Evolutionary conservation across 2,329 filamentous ascomycete species (phyloP).

Genomic region (Aspergillus aculeatinus): DNA sequence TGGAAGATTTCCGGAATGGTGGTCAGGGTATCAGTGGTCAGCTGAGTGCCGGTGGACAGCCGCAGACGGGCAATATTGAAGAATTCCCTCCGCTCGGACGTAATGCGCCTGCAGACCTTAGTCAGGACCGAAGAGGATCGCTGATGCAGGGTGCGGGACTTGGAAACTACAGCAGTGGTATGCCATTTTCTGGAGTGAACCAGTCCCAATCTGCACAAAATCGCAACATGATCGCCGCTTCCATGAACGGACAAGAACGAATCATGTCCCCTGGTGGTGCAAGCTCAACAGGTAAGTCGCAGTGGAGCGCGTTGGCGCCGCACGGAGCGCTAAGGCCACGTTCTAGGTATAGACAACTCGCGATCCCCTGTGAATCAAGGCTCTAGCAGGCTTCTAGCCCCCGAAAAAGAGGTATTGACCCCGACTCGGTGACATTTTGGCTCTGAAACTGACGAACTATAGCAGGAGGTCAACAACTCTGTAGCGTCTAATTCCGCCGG

Average conservation of each 20-base stretch:
- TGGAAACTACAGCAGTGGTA: conserved; percentile 40
- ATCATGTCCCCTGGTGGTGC: conserved; percentile 38
- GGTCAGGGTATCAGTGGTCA: conserved; percentile 55
- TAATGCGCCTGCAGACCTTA: conserved; percentile 51
- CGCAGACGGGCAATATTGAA: conserved; percentile 58
- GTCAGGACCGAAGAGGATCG: conserved; percentile 50
- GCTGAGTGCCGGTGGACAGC: conserved; percentile 50
- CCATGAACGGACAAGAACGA: conserved; percentile 42
- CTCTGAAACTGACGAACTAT: conserved; percentile 9
- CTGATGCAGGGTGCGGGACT: conserved; percentile 52
- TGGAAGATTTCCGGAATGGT: conserved; percentile 58
- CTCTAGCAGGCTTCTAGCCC: conserved; percentile 43
- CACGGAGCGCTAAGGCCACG: conserved; percentile 17
- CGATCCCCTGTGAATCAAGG: conserved; percentile 46
- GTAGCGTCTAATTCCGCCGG: conserved; percentile 35
- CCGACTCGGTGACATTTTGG: background rate
- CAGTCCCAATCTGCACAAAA: conserved; percentile 40
- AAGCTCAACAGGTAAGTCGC: conserved; percentile 30
- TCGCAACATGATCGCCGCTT: conserved; percentile 31
- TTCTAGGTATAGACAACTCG: conserved; percentile 36
- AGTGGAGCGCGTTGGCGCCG: background rate
- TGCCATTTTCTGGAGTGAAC: conserved; percentile 44
- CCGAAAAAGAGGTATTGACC: conserved; percentile 41
- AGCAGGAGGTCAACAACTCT: conserved; percentile 38
- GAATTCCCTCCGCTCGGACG: conserved; percentile 62